phyloP scores from a whole-genome alignment of 2,329 filamentous ascomycete species.

The Xylariaceae sp. region DNA sequence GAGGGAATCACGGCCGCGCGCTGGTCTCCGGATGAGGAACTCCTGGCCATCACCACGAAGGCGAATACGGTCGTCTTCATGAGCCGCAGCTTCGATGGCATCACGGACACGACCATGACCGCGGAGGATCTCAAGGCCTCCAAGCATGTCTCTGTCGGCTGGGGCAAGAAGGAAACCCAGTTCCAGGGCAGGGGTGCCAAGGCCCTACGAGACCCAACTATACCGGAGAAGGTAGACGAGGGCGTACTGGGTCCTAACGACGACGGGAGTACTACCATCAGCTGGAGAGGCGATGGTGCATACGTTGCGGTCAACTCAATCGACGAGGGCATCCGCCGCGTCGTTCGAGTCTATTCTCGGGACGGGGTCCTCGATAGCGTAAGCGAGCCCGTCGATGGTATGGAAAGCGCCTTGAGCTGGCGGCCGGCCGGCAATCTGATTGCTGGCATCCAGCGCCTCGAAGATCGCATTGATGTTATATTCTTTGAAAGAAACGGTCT shows the following conservation, averaged over 20 bases:
- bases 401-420: constrained; percentile 91
- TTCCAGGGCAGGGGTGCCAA: constrained; percentile 90
- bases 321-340: constrained; percentile 69
- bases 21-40: constrained; percentile 95
- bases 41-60: constrained; percentile 81
- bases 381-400: constrained; percentile 88
- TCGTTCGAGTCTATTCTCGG: constrained; percentile 87
- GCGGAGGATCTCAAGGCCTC: constrained; percentile 81
- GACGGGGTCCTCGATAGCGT: constrained; percentile 91
- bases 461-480: constrained; percentile 74
- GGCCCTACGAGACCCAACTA: constrained; percentile 88
- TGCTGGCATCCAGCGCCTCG: constrained; percentile 77
- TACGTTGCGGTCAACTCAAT: constrained; percentile 85
- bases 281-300: constrained; percentile 92
- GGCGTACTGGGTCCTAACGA: constrained; percentile 77
- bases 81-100: constrained; percentile 86
- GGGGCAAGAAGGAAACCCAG: constrained; percentile 98
- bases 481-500: constrained; percentile 99
- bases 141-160: constrained; percentile 93
- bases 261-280: constrained; percentile 71
- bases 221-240: constrained; percentile 88
- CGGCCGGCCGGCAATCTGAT: constrained; percentile 88
- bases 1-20: constrained; percentile 84
- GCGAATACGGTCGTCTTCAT: constrained; percentile 84
- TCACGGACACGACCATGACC: constrained; percentile 73